phyloP scores from a whole-genome alignment of 495 filamentous ascomycete genomes.

The Tuber microsphaerosporum region DNA sequence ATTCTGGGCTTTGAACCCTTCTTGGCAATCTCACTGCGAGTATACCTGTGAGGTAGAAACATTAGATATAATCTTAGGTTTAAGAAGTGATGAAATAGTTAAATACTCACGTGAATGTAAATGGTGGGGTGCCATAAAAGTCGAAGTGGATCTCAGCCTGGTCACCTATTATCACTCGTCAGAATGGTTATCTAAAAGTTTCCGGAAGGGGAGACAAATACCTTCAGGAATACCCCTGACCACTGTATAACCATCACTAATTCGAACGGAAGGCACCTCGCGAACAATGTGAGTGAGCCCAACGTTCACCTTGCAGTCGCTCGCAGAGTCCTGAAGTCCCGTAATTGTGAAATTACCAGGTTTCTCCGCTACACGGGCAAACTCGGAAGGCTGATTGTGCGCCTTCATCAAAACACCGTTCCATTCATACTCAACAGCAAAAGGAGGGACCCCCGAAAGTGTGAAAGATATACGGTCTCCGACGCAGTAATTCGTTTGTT shows the following conservation, averaged over 20 bases:
- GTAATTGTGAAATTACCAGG: slow-evolving; percentile 84
- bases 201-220: neutral
- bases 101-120: slow-evolving; percentile 74
- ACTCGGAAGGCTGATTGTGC: slow-evolving; percentile 64
- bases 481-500: slow-evolving; percentile 85
- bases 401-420: slow-evolving; percentile 70
- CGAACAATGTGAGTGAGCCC: slow-evolving; percentile 75
- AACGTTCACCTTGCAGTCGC: slow-evolving; percentile 70
- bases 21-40: slow-evolving; percentile 71
- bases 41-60: slow-evolving; percentile 54
- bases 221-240: slow-evolving; percentile 90
- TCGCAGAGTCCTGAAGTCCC: slow-evolving; percentile 71
- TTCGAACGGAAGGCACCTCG: slow-evolving; percentile 78
- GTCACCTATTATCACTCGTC: slow-evolving; percentile 47
- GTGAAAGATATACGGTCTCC: slow-evolving; percentile 88
- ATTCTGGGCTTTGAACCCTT: slow-evolving; percentile 70
- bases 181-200: neutral
- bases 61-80: neutral
- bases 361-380: slow-evolving; percentile 82
- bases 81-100: neutral
- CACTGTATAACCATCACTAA: slow-evolving; percentile 69
- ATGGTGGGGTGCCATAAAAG: slow-evolving; percentile 90
- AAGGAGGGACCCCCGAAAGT: slow-evolving; percentile 78
- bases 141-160: slow-evolving; percentile 87
- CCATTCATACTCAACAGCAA: slow-evolving; percentile 88